Base-by-base conservation (phyloP, 2,329 filamentous ascomycete species). In the Coniochaeta hoffmannii region DNA sequence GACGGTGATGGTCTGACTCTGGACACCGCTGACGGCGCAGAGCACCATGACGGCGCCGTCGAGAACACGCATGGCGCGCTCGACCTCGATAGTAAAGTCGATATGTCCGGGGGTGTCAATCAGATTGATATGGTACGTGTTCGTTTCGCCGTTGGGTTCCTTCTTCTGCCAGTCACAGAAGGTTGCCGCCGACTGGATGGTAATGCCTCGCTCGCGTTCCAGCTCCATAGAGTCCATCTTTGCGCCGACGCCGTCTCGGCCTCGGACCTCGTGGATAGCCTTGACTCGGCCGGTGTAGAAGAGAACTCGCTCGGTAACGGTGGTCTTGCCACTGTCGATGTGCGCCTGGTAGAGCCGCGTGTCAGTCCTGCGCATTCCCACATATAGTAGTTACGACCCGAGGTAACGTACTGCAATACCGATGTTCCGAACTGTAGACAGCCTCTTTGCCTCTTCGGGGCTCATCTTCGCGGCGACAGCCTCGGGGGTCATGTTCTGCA, bases 161-260 rank as follows among this genome's bases (percentile, higher is more conserved):
- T 83, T 86, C 78, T 96, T 97, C 62, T 88, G 76, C 94, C 94
- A 99, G 74, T 99, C 92, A 72, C 90, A 96, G 71, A 96, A 99
- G 1, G 94, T 99, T 24, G 94, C 94, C 11, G 94, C 94, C 63
- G 93, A 97, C 73, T 99, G 93, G 67, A 99, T 99, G 56, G 94
- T 99, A 71, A 99, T 99, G 66, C 94, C 94, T 78, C 97, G 96
- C 72, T 97, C 94, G 73, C 94, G 83, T 76, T 99, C 94, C 63
- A 99, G 79, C 65, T 99, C 94, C 94, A 99, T 99, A 26, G 92
- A 97, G 77, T 99, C 94, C 94, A 99, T 99, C 78, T 99, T 99
- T 58, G 94, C 94, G 61, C 94, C 94, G 38, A 97, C 91, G 34
- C 89, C 84, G 80, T 99, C 94, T 68, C 93, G 92, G 57, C 91